Percentiles rank a stretch among this genome's conserved stretches.
Evolutionary conservation across 1,284 basidiomycete species (phyloP).

Genomic region (Cryptococcus sp.): DNA sequence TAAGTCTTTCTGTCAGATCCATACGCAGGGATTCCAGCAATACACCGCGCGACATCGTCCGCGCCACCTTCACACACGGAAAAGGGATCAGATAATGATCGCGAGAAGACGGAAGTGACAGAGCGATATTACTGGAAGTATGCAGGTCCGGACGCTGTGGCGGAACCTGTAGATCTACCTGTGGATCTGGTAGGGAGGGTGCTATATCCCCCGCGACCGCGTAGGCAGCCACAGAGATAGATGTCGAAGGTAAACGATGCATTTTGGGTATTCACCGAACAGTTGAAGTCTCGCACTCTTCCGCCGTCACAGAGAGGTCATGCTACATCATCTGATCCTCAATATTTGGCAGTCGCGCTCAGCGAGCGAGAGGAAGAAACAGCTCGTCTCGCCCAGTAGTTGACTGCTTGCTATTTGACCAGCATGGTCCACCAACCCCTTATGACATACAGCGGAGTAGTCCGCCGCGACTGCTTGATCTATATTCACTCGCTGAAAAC

Average conservation of each 20-base stretch:
- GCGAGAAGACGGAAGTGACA: too few species aligned
- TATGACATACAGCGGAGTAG: too few species aligned
- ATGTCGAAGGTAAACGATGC: neutral
- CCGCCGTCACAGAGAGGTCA: too few species aligned
- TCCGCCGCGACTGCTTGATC: too few species aligned
- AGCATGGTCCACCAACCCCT: too few species aligned
- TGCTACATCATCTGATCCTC: too few species aligned
- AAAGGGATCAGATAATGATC: neutral
- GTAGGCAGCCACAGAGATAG: neutral
- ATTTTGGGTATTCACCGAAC: constrained; percentile 1
- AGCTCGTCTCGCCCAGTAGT: too few species aligned
- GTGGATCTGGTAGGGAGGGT: constrained; percentile 76
- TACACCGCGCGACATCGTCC: neutral
- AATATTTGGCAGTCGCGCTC: too few species aligned
- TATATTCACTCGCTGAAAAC: too few species aligned
- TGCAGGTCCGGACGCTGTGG: constrained; percentile 56
- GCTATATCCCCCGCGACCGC: constrained; percentile 55
- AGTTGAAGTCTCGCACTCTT: too few species aligned
- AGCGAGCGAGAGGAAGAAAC: too few species aligned
- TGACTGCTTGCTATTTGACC: too few species aligned
- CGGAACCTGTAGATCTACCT: constrained; percentile 75
- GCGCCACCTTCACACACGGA: neutral
- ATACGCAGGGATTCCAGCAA: constrained; percentile 8
- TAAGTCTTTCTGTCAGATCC: constrained; percentile 9
- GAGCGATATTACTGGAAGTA: constrained; percentile 36